Evolutionary conservation across 2,329 filamentous ascomycete species (phyloP).

Genomic region (Nigrospora sphaerica): DNA sequence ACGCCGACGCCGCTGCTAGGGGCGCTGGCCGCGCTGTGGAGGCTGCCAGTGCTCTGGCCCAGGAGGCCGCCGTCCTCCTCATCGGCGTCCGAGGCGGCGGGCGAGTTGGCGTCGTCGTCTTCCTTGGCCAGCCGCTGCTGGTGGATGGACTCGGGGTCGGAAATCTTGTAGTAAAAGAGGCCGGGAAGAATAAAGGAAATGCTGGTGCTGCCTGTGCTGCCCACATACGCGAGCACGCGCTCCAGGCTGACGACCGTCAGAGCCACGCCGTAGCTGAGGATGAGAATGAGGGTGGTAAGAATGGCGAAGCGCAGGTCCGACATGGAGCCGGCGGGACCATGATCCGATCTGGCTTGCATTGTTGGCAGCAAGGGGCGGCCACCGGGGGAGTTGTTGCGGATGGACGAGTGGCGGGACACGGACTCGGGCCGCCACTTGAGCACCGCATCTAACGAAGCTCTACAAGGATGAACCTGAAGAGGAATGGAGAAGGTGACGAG

Average conservation of each 20-base stretch:
- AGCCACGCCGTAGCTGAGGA: constrained; percentile 78
- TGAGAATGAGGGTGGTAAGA: constrained; percentile 79
- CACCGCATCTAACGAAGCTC: constrained; percentile 92
- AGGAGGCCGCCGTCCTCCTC: constrained; percentile 36
- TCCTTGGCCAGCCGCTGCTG: constrained; percentile 86
- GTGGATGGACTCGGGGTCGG: constrained; percentile 75
- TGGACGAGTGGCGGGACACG: constrained; percentile 27
- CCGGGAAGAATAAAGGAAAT: constrained; percentile 97
- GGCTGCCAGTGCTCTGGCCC: constrained; percentile 36
- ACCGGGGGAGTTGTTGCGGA: constrained; percentile 31
- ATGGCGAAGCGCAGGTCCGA: constrained; percentile 82
- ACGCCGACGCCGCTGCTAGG: constrained; percentile 23
- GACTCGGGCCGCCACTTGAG: constrained; percentile 75
- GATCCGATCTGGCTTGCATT: constrained; percentile 36
- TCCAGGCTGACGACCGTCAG: constrained; percentile 88
- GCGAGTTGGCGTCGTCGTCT: constrained; percentile 75
- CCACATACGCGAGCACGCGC: constrained; percentile 89
- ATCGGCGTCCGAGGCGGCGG: constrained; percentile 32
- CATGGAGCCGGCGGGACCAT: constrained; percentile 56
- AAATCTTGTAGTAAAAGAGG: constrained; percentile 98
- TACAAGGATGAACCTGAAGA: constrained; percentile 89
- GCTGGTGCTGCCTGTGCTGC: constrained; percentile 86
- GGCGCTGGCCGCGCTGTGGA: constrained; percentile 32
- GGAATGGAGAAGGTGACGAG: constrained; percentile 96
- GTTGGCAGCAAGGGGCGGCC: constrained; percentile 35